Evolutionary conservation across 352 stramenopile genomes (phyloP).

Genomic region (Aphanomyces astaci): DNA sequence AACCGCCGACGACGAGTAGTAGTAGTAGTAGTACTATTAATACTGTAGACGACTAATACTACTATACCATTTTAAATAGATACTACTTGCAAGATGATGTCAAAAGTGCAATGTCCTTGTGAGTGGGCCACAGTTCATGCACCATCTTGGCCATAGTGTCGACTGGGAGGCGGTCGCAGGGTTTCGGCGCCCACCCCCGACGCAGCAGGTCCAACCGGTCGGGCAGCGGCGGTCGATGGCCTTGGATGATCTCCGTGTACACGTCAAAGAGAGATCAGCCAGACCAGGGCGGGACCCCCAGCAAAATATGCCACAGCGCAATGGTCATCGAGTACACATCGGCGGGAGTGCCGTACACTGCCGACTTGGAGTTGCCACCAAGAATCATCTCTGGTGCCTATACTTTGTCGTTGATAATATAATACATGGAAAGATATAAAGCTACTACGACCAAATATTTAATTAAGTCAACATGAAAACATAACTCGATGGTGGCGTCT

Average conservation of each 20-base stretch:
- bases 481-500: too few relatives aligned
- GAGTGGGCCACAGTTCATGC: neutral
- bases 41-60: neutral
- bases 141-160: neutral
- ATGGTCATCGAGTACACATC: conserved; percentile 84
- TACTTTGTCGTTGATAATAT: too few relatives aligned
- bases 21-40: too few relatives aligned
- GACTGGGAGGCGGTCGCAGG: neutral
- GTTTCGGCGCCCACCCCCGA: neutral
- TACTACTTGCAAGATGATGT: too few relatives aligned
- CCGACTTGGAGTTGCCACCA: conserved; percentile 58
- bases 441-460: too few relatives aligned
- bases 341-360: conserved; percentile 63
- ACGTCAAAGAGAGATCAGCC: conserved; percentile 68
- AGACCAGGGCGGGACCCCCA: conserved; percentile 61
- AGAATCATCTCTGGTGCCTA: conserved; percentile 33
- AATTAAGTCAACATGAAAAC: too few relatives aligned
- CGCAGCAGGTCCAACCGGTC: neutral
- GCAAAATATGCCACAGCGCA: conserved; percentile 81
- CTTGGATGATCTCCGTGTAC: conserved; percentile 62
- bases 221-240: conserved; percentile 43
- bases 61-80: too few relatives aligned
- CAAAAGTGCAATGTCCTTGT: too few relatives aligned
- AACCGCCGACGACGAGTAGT: neutral
- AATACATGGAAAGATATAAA: too few relatives aligned